phyloP scores from a whole-genome alignment of 2,329 filamentous ascomycete species.

The Botrytis sinoallii region DNA sequence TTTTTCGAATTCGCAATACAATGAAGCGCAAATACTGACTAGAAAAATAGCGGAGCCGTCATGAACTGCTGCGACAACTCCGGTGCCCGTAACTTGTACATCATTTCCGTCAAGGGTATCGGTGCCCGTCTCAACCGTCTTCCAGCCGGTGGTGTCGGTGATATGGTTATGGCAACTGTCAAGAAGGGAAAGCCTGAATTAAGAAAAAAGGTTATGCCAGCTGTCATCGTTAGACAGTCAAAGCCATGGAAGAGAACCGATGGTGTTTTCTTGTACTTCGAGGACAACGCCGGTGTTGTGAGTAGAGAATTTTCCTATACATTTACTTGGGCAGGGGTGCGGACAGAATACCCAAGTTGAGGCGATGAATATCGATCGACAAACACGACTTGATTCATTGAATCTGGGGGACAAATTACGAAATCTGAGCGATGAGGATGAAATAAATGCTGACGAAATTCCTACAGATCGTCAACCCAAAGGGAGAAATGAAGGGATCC shows the following conservation, averaged over 20 bases:
- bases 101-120: conserved; percentile 99
- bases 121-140: conserved; percentile 97
- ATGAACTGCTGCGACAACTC: conserved; percentile 99
- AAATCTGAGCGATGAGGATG: not conserved
- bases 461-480: conserved; percentile 94
- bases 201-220: conserved; percentile 99
- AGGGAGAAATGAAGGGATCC: conserved; percentile 99
- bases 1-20: conserved; percentile 6
- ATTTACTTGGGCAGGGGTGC: not conserved
- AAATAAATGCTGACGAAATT: conserved; percentile 40
- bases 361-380: not conserved
- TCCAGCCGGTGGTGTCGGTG: conserved; percentile 94
- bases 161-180: conserved; percentile 99
- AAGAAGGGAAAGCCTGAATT: conserved; percentile 99
- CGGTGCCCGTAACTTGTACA: conserved; percentile 97
- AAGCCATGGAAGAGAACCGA: conserved; percentile 99
- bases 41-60: conserved; percentile 75
- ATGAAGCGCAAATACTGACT: conserved; percentile 20
- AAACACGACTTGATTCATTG: not conserved
- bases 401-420: not conserved
- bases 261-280: conserved; percentile 99
- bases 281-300: conserved; percentile 99
- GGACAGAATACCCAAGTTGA: not conserved
- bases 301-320: conserved; percentile 44
- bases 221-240: conserved; percentile 96